Conservation (phyloP, 441 rosid genomes). For the Adansonia grandidieri region DNA sequence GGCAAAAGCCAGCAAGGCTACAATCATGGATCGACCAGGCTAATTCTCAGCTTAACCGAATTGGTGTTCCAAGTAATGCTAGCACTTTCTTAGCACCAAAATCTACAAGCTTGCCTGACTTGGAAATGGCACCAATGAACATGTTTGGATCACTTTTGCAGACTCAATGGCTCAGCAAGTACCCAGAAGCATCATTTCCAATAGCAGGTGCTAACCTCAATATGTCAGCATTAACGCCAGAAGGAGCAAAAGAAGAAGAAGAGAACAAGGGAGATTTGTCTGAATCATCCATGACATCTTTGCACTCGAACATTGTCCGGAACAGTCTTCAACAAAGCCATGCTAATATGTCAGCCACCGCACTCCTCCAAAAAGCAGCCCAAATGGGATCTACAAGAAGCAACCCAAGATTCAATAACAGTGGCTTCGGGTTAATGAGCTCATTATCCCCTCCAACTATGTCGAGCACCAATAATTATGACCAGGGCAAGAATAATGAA, state of each 20-base stretch:
- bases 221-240: conserved; percentile 31
- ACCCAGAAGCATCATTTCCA: conserved; percentile 34
- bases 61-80: conserved; percentile 31
- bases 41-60: conserved; percentile 38
- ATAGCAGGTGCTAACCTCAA: conserved; percentile 29
- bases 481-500: conserved; percentile 19
- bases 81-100: conserved; percentile 30
- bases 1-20: conserved; percentile 38
- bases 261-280: conserved; percentile 38
- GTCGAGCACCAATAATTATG: conserved; percentile 11
- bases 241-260: conserved; percentile 42
- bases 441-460: not conserved
- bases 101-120: conserved; percentile 35
- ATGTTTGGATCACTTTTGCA: conserved; percentile 39
- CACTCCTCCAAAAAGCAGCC: conserved; percentile 75
- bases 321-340: conserved; percentile 23
- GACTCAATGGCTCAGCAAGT: conserved; percentile 40
- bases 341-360: conserved; percentile 75
- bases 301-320: conserved; percentile 37
- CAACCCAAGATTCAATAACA: conserved; percentile 25
- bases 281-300: conserved; percentile 34
- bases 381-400: conserved; percentile 75
- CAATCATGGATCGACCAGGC: conserved; percentile 53
- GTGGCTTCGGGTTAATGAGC: conserved; percentile 36
- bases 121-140: conserved; percentile 31